Evolutionary conservation across 2,329 filamentous ascomycete genomes (phyloP).

Genomic region (Aspergillus proliferans): DNA sequence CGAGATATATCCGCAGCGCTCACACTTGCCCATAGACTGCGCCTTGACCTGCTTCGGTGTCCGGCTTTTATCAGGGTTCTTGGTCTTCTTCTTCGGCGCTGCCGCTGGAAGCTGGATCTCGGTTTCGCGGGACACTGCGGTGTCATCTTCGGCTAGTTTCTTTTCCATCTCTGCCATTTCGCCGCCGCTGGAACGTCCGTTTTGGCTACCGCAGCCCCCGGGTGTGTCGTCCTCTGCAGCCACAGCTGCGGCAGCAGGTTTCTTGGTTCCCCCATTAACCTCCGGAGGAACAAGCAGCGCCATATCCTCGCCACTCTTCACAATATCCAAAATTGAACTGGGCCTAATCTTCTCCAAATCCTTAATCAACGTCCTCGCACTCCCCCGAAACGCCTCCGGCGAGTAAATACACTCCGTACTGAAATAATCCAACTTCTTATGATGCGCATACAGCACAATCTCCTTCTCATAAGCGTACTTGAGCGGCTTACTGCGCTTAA

Average conservation of each 20-base stretch:
- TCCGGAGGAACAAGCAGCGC: slow-evolving; percentile 70
- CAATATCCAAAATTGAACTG: slow-evolving; percentile 90
- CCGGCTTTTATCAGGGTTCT: slow-evolving; percentile 22
- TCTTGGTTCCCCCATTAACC: slow-evolving; percentile 28
- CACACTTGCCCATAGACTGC: slow-evolving; percentile 65
- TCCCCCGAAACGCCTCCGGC: slow-evolving; percentile 91
- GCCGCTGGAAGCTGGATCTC: slow-evolving; percentile 50
- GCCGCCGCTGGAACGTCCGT: slow-evolving; percentile 60
- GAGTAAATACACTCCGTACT: slow-evolving; percentile 98
- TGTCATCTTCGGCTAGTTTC: slow-evolving; percentile 60
- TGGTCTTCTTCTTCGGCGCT: slow-evolving; percentile 15
- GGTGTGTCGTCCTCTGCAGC: slow-evolving; percentile 45
- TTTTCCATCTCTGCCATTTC: slow-evolving; percentile 81
- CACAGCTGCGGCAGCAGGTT: slow-evolving; percentile 10
- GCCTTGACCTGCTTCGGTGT: slow-evolving; percentile 52
- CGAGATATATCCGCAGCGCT: slow-evolving; percentile 88
- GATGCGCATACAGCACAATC: slow-evolving; percentile 94
- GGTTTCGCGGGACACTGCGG: slow-evolving; percentile 55
- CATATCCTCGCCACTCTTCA: slow-evolving; percentile 94
- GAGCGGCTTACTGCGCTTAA: slow-evolving; percentile 90
- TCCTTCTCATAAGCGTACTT: slow-evolving; percentile 99
- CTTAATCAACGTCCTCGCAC: slow-evolving; percentile 86
- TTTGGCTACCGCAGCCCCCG: slow-evolving; percentile 69
- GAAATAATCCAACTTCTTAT: slow-evolving; percentile 96
- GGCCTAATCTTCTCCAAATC: slow-evolving; percentile 88